phyloP scores from a whole-genome alignment of 805 yeast species.

The Ogataea thermomethanolica region DNA sequence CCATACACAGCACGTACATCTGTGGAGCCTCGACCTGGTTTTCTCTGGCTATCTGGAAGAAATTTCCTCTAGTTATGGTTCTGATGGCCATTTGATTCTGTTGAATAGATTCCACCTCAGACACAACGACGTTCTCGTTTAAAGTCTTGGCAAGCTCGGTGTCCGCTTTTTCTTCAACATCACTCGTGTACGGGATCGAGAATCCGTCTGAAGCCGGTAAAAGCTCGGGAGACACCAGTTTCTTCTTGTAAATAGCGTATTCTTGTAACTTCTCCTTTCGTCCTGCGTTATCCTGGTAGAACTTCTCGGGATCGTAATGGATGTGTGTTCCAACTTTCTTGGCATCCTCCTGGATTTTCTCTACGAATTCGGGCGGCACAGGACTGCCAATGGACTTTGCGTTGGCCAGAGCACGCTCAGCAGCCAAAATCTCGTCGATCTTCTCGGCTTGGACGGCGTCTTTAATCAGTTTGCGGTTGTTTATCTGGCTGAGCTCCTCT shows the following conservation, averaged over 20 bases:
- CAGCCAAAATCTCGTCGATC: conserved; percentile 54
- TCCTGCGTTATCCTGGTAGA: conserved; percentile 46
- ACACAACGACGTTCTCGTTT: conserved; percentile 50
- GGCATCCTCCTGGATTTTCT: conserved; percentile 31
- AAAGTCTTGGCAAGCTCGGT: conserved; percentile 53
- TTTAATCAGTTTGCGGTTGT: conserved; percentile 33
- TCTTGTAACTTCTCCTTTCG: conserved; percentile 52
- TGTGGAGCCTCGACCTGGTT: conserved; percentile 34
- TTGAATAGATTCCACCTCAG: conserved; percentile 51
- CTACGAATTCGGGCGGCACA: conserved; percentile 31
- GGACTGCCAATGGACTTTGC: conserved; percentile 42
- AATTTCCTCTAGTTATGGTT: conserved; percentile 66
- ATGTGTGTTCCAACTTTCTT: conserved; percentile 41
- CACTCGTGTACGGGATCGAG: conserved; percentile 62
- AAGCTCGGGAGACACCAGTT: conserved; percentile 56
- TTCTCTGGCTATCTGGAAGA: conserved; percentile 42
- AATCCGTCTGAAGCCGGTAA: conserved; percentile 29
- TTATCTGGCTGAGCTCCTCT: conserved; percentile 21
- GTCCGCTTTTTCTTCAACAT: conserved; percentile 61
- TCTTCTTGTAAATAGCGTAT: conserved; percentile 55
- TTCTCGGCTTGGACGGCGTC: conserved; percentile 48
- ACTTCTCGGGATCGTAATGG: conserved; percentile 40
- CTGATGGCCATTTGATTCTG: conserved; percentile 59
- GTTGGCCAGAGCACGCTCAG: conserved; percentile 56
- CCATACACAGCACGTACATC: conserved; percentile 74